Evolutionary conservation across 306 rosid genomes (phyloP), one percentile per base, ranked within the genome.

Genomic region (Hippophae gyantsensis): DNA sequence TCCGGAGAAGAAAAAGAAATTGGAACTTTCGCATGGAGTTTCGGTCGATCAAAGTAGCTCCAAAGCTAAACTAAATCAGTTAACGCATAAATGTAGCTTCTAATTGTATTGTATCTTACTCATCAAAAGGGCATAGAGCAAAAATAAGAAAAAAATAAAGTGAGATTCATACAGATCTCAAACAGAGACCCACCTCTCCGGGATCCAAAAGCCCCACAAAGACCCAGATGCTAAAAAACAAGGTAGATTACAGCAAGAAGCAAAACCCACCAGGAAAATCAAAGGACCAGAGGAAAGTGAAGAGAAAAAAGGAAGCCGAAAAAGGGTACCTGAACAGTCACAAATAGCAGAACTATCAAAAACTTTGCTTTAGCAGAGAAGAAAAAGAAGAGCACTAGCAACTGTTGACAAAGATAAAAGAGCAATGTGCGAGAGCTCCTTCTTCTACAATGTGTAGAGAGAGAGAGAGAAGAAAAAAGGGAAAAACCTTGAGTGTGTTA

Each of bases 301-400:
- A 64, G 44, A 56, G 58, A 56, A 2, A 18, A 75, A 76, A 60
- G 67, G 67, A 64, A 65, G 53, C 70, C 69, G 63, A 72, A 66
- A 74, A 72, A 63, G 54, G 66, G 63, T 65, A 59, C 76, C 82
- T 62, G 64, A 62, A 46, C 61, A 60, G 72, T 61, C 79, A 65
- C 70, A 66, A 77, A 75, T 70, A 79, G 66, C 76, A 72, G 78
- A 69, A 54, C 72, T 72, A 71, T 48, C 70, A 44, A 55, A 59
- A 46, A 48, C 32, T 50, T 68, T 58, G 52, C 76, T 78, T 76
- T 73, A 42, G 60, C 73, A 67, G 65, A 61, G 65, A 58, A 61
- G 57, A 61, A 60, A 68, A 60, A 65, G 66, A 43, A 62, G 58
- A 59, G 49, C 65, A 75, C 68, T 67, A 60, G 41, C 70, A 42